Base-by-base conservation (phyloP, 192 early-diverging fungal genomes). In the Gonapodya sp. region DNA sequence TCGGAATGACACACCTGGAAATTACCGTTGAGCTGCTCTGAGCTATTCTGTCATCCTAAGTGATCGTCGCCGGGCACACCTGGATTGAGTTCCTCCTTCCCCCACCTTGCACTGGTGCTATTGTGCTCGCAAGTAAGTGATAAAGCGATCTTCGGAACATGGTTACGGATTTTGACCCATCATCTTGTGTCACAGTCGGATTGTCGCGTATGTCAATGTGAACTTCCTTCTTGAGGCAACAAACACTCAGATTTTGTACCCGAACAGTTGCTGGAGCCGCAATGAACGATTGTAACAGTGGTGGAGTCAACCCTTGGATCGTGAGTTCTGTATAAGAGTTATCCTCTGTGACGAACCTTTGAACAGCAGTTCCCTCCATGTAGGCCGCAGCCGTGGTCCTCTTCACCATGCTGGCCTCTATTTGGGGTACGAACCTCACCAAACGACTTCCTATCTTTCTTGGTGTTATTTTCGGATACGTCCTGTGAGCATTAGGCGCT, bases 11-110 rank as follows among this genome's bases (percentile, higher is more conserved):
- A n/a, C n/a, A n/a, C n/a, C n/a, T n/a, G n/a, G n/a, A n/a, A n/a
- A n/a, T n/a, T n/a, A n/a, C n/a, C n/a, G n/a, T n/a, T n/a, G n/a
- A n/a, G n/a, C n/a, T n/a, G n/a, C n/a, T n/a, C n/a, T n/a, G 89
- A 81, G 37, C 80, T 18, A 37, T 36, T 18, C 82, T 90, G 46
- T 83, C 80, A 33, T n/a, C n/a, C n/a, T n/a, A n/a, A n/a, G 87
- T 91, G 75, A 80, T 85, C 34, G 31, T 89, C 34, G 34, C 78
- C 34, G 89, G 89, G 16, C 73, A 84, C 35, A 73, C 80, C 35
- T 89, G 86, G 84, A 84, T 91, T 72, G 83, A 91, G 80, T 46
- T 85, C 64, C 35, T 89, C 18, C 82, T 91, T 83, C 89, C 89
- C 73, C 89, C 24, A 64, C 8, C 24, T 16, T 64, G 8, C 24